Conservation (phyloP, 2,329 filamentous ascomycete species). For the Epichloe hybrida region DNA sequence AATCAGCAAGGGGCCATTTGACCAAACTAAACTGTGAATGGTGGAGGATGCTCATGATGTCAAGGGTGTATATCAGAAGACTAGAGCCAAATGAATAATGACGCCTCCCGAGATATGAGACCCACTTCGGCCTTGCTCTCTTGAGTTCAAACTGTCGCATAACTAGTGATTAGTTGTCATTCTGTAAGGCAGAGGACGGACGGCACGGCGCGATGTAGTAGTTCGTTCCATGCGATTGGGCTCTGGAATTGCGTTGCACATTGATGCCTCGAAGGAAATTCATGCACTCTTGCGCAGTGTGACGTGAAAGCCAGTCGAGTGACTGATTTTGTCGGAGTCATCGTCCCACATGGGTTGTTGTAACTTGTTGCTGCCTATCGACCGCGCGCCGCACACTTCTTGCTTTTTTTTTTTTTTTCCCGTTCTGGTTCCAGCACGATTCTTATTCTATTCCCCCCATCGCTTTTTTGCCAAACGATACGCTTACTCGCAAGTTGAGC, state of each 20-base stretch:
- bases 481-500: neutral
- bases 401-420: neutral
- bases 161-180: no score
- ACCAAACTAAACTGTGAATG: neutral
- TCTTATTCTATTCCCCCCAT: neutral
- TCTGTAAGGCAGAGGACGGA: no score
- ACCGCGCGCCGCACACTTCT: neutral
- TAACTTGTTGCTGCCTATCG: neutral
- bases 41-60: conserved; percentile 1
- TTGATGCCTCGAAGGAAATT: neutral
- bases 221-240: neutral
- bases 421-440: neutral
- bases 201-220: no score
- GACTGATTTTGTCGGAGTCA: neutral
- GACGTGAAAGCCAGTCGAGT: neutral
- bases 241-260: neutral
- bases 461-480: neutral
- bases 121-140: no score
- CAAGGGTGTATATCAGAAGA: conserved; percentile 6
- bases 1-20: neutral
- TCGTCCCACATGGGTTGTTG: neutral
- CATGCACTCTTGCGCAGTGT: neutral
- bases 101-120: neutral
- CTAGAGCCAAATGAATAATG: conserved; percentile 3
- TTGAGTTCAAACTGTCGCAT: no score